These are phyloP conservation scores for Kwoniella mangroviensis DNA, from an alignment of 768 basidiomycete species.

Conservation along the genomic window DNA sequence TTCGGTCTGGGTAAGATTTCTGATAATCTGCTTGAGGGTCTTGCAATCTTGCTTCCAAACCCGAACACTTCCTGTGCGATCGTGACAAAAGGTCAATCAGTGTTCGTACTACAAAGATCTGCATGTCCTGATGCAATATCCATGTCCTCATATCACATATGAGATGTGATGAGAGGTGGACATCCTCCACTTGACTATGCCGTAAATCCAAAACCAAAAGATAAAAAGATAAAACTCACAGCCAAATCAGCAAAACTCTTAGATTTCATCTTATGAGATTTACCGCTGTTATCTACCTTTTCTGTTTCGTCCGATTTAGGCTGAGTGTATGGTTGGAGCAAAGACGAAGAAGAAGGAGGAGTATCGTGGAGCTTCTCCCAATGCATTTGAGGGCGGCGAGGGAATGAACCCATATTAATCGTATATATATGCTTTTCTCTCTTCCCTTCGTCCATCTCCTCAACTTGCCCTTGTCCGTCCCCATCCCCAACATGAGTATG, in stretches of 20 bases:
- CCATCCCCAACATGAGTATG: neutral
- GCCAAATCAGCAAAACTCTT: conserved; percentile 28
- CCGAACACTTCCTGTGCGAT: conserved; percentile 8
- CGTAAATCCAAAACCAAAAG: conserved; percentile 11
- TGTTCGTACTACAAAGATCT: neutral
- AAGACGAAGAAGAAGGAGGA: neutral
- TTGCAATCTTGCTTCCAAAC: neutral
- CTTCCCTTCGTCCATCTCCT: neutral
- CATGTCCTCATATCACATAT: no score
- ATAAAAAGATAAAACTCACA: conserved; percentile 11
- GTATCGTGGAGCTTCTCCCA: neutral
- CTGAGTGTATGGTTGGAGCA: neutral
- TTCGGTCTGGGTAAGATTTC: conserved; percentile 4
- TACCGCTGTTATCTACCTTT: neutral
- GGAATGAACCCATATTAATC: neutral
- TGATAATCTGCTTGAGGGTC: neutral
- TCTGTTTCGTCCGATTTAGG: neutral
- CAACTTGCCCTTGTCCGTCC: neutral
- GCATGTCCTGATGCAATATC: neutral
- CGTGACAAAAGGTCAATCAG: neutral
- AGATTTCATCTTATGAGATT: conserved; percentile 8
- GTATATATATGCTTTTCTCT: neutral
- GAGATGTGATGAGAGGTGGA: conserved; percentile 5
- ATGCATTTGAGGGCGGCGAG: neutral
- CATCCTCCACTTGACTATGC: conserved; percentile 20